A percentile compares a stretch with the other conserved stretches of the same genome.
These are phyloP conservation scores for Cinchona pubescens DNA, from an alignment of 257 asterid species.

Conservation along the genomic window DNA sequence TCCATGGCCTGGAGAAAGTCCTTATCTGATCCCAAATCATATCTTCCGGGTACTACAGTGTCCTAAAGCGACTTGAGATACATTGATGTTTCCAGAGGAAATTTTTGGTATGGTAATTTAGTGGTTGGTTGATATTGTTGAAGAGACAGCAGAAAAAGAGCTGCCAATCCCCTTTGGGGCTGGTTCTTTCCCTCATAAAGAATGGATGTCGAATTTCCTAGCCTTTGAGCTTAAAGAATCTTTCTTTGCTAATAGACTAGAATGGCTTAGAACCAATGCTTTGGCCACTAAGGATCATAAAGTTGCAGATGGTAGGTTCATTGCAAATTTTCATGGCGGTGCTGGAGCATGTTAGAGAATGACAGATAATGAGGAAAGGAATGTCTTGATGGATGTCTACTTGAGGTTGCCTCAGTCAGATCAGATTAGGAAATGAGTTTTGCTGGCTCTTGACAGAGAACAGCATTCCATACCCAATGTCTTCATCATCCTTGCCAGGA, in stretches of 20 bases:
- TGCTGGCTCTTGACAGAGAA: slow-evolving; percentile 51
- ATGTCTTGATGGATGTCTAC: slow-evolving; percentile 76
- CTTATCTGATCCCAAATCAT: too few relatives aligned
- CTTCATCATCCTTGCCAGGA: slow-evolving; percentile 45
- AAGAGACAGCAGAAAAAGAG: too few relatives aligned
- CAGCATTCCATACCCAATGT: slow-evolving; percentile 66
- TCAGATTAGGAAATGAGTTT: slow-evolving; percentile 68
- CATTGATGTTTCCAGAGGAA: slow-evolving; percentile 65
- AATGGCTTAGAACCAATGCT: too few relatives aligned
- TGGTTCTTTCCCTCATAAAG: too few relatives aligned
- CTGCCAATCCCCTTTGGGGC: too few relatives aligned
- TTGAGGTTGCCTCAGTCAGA: slow-evolving; percentile 60
- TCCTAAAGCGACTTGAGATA: slow-evolving; percentile 82
- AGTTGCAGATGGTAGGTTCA: slow-evolving; percentile 65
- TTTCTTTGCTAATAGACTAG: too few relatives aligned
- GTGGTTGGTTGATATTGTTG: slow-evolving; percentile 86
- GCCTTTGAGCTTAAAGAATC: too few relatives aligned
- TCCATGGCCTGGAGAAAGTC: too few relatives aligned
- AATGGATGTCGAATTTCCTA: too few relatives aligned
- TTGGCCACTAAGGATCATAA: slow-evolving; percentile 80
- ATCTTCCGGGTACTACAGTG: slow-evolving; percentile 56
- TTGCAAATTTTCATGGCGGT: slow-evolving; percentile 60
- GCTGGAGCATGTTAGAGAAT: slow-evolving; percentile 40
- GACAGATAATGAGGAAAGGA: slow-evolving; percentile 66
- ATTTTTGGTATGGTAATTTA: slow-evolving; percentile 83